A percentile compares a stretch with the other conserved stretches of the same genome.
Evolutionary conservation across 1,284 basidiomycete species (phyloP).

Genomic region (Cutaneotrichosporon sp.): DNA sequence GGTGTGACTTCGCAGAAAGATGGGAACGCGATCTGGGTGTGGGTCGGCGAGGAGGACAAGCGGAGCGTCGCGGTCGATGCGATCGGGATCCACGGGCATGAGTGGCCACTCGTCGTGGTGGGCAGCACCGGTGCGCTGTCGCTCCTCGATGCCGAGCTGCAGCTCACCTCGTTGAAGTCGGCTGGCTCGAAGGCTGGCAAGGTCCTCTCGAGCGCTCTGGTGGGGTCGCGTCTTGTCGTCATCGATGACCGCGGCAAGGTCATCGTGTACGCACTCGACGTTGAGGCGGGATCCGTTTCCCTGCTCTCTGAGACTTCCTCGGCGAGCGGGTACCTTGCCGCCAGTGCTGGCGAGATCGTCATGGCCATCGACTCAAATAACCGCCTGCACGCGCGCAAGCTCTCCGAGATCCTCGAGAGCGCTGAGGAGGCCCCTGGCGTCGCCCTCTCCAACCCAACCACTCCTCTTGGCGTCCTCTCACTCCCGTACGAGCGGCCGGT

Average conservation of each 20-base stretch:
- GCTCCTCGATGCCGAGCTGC: slow-evolving; percentile 14
- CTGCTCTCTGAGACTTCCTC: slow-evolving; percentile 15
- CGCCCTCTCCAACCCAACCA: slow-evolving; percentile 17
- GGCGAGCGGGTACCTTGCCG: slow-evolving; percentile 15
- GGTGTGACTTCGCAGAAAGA: slow-evolving; percentile 35
- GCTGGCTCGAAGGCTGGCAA: slow-evolving; percentile 14
- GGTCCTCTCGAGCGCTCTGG: slow-evolving; percentile 13
- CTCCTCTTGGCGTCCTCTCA: slow-evolving; percentile 24
- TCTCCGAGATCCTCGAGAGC: slow-evolving; percentile 13
- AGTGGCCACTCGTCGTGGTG: slow-evolving; percentile 24
- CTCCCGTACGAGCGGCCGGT: slow-evolving; percentile 31
- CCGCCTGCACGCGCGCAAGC: slow-evolving; percentile 19
- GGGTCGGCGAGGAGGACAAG: slow-evolving; percentile 47
- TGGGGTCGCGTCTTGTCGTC: slow-evolving; percentile 17
- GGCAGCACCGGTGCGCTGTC: slow-evolving; percentile 14
- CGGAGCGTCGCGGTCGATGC: slow-evolving; percentile 15
- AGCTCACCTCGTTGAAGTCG: slow-evolving; percentile 4
- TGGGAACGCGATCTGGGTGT: slow-evolving; percentile 41
- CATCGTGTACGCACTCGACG: slow-evolving; percentile 23
- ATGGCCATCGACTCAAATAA: slow-evolving; percentile 31
- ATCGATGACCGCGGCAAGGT: slow-evolving; percentile 25
- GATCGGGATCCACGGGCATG: slow-evolving; percentile 16
- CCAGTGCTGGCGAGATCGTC: slow-evolving; percentile 35
- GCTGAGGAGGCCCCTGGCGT: slow-evolving; percentile 9
- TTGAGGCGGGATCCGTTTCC: slow-evolving; percentile 11